Evolutionary conservation across 2,329 filamentous ascomycete genomes (phyloP).

Genomic region (Botrytis aclada): DNA sequence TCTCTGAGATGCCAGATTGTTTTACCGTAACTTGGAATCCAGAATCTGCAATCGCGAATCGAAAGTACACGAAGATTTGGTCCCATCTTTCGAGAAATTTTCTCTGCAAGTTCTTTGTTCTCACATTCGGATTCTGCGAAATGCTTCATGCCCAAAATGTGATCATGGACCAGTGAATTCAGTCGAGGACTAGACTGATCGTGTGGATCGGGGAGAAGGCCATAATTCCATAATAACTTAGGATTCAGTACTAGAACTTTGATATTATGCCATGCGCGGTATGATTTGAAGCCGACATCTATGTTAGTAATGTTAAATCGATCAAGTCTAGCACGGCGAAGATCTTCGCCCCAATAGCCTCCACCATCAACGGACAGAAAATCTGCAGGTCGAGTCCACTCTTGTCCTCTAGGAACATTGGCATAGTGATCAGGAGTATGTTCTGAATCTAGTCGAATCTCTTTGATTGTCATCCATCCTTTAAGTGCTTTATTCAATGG

Average conservation of each 20-base stretch:
- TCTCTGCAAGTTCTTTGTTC: constrained; percentile 17
- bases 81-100: constrained; percentile 17
- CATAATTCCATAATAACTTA: constrained; percentile 15
- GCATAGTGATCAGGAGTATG: constrained; percentile 18
- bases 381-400: constrained; percentile 20
- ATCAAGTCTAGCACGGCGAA: constrained; percentile 19
- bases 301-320: constrained; percentile 20
- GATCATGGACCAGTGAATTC: constrained; percentile 4
- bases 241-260: constrained; percentile 18
- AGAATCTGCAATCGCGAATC: constrained; percentile 19
- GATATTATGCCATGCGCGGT: constrained; percentile 20
- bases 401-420: constrained; percentile 20
- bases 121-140: constrained; percentile 15
- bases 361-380: constrained; percentile 20
- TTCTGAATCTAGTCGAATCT: constrained; percentile 19
- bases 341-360: constrained; percentile 21
- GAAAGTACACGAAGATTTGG: constrained; percentile 17
- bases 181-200: constrained; percentile 17
- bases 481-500: constrained; percentile 16
- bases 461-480: constrained; percentile 19
- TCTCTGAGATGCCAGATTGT: constrained; percentile 19
- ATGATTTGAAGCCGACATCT: constrained; percentile 19
- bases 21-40: constrained; percentile 12
- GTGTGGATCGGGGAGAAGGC: constrained; percentile 17
- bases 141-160: constrained; percentile 19